phyloP scores from a whole-genome alignment of 192 early-diverging fungal species.

The Geranomyces michiganensis region DNA sequence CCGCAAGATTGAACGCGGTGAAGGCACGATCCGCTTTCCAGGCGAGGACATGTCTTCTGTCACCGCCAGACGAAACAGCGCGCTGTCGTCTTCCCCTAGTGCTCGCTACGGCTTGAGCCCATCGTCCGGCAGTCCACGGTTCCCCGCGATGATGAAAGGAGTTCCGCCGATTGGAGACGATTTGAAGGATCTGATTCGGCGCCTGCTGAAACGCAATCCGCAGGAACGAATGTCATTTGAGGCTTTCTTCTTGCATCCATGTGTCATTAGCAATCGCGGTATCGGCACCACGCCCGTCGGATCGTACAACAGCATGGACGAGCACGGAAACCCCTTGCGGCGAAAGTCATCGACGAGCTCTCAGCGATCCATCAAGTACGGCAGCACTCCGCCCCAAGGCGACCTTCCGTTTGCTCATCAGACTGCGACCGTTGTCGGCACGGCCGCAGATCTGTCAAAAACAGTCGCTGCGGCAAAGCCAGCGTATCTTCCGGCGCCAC shows the following conservation, averaged over 20 bases:
- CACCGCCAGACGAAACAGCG: conserved; percentile 1
- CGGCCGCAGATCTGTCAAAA: conserved; percentile 12
- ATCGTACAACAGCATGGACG: conserved; percentile 15
- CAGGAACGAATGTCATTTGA: conserved; percentile 89
- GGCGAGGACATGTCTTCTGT: conserved; percentile 48
- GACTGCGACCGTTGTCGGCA: background rate
- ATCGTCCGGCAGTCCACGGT: conserved; percentile 37
- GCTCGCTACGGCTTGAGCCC: conserved; percentile 22
- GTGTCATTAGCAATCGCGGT: conserved; percentile 26
- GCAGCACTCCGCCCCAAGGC: background rate
- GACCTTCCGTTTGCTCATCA: conserved; percentile 19
- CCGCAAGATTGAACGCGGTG: conserved; percentile 82
- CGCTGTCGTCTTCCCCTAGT: conserved; percentile 15
- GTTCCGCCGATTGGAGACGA: conserved; percentile 61
- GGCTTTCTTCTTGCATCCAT: conserved; percentile 73
- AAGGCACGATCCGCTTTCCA: conserved; percentile 87
- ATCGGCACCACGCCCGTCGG: background rate
- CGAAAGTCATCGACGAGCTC: conserved; percentile 20
- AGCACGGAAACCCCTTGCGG: background rate
- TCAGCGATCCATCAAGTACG: background rate
- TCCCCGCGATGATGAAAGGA: conserved; percentile 25
- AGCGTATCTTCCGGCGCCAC: background rate
- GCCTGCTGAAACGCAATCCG: conserved; percentile 84
- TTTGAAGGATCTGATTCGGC: conserved; percentile 79
- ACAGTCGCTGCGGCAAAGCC: background rate